Evolutionary conservation across 495 filamentous ascomycete species (phyloP).

Genomic region (Aspergillus nanangensis): DNA sequence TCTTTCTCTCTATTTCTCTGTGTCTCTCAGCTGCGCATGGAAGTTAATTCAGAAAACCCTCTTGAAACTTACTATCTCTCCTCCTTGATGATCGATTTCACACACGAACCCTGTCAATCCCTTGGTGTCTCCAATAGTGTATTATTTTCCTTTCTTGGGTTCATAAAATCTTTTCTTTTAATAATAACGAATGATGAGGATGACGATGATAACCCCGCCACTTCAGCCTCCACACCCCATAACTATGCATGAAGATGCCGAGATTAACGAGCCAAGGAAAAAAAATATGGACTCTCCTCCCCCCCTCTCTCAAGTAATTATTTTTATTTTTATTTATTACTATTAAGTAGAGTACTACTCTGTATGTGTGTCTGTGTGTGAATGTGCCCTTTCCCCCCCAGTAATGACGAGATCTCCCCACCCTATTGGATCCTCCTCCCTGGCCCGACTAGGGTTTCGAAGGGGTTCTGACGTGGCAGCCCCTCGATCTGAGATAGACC

Average conservation of each 20-base stretch:
- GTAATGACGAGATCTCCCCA: slow-evolving; percentile 2
- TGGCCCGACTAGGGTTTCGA: slow-evolving; percentile 3
- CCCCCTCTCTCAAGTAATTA: too few relatives aligned
- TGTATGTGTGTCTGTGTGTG: too few relatives aligned
- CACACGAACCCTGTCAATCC: too few relatives aligned
- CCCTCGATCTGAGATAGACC: slow-evolving; percentile 9
- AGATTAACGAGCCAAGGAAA: background rate
- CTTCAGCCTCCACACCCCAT: slow-evolving; percentile 10
- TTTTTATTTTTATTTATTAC: too few relatives aligned
- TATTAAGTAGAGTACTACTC: too few relatives aligned
- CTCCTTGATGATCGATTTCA: too few relatives aligned
- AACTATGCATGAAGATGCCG: slow-evolving; percentile 3
- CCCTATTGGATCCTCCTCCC: slow-evolving; percentile 11
- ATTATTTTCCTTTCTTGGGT: too few relatives aligned
- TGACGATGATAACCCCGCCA: background rate
- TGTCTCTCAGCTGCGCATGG: slow-evolving; percentile 9
- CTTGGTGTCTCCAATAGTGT: too few relatives aligned
- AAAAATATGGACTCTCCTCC: background rate
- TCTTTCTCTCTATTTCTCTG: too few relatives aligned
- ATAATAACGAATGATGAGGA: too few relatives aligned
- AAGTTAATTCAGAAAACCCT: slow-evolving; percentile 1
- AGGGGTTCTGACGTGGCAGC: slow-evolving; percentile 20
- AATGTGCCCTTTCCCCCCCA: slow-evolving; percentile 5
- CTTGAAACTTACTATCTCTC: background rate
- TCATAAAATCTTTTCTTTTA: too few relatives aligned